Evolutionary conservation across 257 asterid species (phyloP), one percentile per base, ranked within the genome.

Genomic region (Nicotiana attenuata): DNA sequence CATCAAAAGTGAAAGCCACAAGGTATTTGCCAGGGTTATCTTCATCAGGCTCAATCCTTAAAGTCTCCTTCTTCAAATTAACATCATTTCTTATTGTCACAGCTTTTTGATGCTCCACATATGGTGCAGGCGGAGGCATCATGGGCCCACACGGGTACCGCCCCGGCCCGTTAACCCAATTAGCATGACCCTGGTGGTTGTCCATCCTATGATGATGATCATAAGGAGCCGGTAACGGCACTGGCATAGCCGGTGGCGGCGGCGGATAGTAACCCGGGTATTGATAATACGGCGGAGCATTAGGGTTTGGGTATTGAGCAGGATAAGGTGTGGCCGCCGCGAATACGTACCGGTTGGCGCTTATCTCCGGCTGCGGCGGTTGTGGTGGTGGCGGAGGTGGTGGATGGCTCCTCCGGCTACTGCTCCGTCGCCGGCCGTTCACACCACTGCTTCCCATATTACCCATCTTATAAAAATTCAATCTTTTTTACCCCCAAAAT

Each of bases 321-420:
- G 97, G 99, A 79, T 89, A 94, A 5, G 99, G 99, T 14, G 99
- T 94, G 53, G 98, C 99, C 55, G 99, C 99, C 3, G 99, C 99
- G 75, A 94, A 96, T 2, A 96, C 98, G 86, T 94, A 96, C 1
- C 97, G 92, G 85, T 92, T 94, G 11, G 97, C 88, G n/a, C 92
- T 86, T 84, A 89, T 87, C 87, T 91, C 97, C 10, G 95, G 93
- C 76, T 91, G 99, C 10, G 95, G 93, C 0, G 89, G 89, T 87
- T 88, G 97, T 1, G 91, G 87, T 1, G 92, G 94, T 0, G 97
- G 95, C 19, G 98, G 90, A 0, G 95, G 92, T 5, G 97, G 98
- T 88, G 90, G 95, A 90, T 67, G 50, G 7, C 85, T 87, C 86
- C 95, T 91, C 47, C 97, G 80, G 84, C 89, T 83, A 29, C 91